phyloP scores from a whole-genome alignment of 2,329 filamentous ascomycete genomes.

The Hymenoscyphus linearis region DNA sequence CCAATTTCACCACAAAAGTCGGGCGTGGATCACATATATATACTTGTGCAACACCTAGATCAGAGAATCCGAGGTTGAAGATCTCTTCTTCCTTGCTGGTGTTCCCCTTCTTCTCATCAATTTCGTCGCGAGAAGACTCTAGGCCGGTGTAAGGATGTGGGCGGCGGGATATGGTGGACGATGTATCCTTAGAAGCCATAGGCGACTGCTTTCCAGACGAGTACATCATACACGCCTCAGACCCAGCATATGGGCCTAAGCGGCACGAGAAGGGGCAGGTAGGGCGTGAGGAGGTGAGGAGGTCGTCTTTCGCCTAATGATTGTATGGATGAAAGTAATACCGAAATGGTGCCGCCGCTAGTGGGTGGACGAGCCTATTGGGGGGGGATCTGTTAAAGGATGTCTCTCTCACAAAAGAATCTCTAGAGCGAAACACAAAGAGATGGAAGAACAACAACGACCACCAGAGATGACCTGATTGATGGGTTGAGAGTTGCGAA shows the following conservation, averaged over 20 bases:
- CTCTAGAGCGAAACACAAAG: neutral
- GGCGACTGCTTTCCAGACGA: neutral
- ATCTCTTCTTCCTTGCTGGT: neutral
- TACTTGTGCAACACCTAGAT: constrained; percentile 59
- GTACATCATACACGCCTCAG: neutral
- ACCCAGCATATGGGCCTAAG: neutral
- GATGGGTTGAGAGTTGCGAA: too few relatives aligned
- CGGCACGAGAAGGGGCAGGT: neutral
- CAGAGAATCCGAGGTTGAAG: neutral
- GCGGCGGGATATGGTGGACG: neutral
- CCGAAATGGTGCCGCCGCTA: neutral
- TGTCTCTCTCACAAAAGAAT: neutral
- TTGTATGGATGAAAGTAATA: neutral
- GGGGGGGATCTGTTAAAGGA: neutral
- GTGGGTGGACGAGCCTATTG: neutral
- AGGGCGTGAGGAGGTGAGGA: neutral
- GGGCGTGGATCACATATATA: constrained; percentile 70
- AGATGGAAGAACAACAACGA: neutral
- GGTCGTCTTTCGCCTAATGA: neutral
- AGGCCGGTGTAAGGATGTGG: neutral
- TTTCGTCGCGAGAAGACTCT: neutral
- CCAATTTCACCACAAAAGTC: constrained; percentile 66
- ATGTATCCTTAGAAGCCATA: neutral
- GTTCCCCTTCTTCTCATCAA: neutral
- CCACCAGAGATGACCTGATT: neutral